These are phyloP conservation scores for Colletotrichum phormii DNA, from an alignment of 2,329 filamentous ascomycete genomes.

Conservation along the genomic window DNA sequence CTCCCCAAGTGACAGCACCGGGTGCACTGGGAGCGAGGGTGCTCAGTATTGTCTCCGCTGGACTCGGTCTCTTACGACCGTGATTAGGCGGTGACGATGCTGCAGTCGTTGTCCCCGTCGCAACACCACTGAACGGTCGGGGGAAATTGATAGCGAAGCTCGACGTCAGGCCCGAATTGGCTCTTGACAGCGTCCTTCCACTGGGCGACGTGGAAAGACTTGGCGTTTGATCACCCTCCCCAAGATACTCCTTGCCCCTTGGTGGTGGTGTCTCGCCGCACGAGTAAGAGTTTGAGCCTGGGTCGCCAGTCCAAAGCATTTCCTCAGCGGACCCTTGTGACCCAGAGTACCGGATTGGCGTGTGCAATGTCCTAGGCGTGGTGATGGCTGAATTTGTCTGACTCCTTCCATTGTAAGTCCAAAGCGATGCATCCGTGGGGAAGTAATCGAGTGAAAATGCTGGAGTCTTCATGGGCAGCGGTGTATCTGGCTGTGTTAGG, in stretches of 20 bases:
- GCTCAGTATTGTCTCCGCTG: constrained; percentile 69
- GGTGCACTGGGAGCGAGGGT: constrained; percentile 60
- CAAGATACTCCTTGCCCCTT: constrained; percentile 57
- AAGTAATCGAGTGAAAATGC: constrained; percentile 77
- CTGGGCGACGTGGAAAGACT: constrained; percentile 71
- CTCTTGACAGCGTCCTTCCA: constrained; percentile 62
- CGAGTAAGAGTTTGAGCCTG: constrained; percentile 68
- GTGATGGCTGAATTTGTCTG: constrained; percentile 66
- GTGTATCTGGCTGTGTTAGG: constrained; percentile 69
- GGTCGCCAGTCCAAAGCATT: constrained; percentile 62
- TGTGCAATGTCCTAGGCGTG: constrained; percentile 68
- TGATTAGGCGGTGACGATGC: constrained; percentile 58
- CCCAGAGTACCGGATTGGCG: constrained; percentile 65
- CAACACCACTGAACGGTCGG: constrained; percentile 51
- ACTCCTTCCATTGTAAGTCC: constrained; percentile 64
- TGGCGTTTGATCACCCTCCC: constrained; percentile 60
- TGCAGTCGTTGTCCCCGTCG: constrained; percentile 43
- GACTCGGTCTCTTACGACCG: constrained; percentile 67
- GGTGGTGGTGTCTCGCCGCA: constrained; percentile 70
- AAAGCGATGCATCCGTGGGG: constrained; percentile 66
- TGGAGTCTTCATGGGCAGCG: constrained; percentile 73
- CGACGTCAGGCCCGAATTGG: constrained; percentile 67
- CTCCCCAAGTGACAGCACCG: constrained; percentile 62
- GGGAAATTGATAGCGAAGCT: constrained; percentile 68
- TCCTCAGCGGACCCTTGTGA: constrained; percentile 68